Conservation (phyloP, 495 filamentous ascomycete genomes). For the Filosporella fistucella region DNA sequence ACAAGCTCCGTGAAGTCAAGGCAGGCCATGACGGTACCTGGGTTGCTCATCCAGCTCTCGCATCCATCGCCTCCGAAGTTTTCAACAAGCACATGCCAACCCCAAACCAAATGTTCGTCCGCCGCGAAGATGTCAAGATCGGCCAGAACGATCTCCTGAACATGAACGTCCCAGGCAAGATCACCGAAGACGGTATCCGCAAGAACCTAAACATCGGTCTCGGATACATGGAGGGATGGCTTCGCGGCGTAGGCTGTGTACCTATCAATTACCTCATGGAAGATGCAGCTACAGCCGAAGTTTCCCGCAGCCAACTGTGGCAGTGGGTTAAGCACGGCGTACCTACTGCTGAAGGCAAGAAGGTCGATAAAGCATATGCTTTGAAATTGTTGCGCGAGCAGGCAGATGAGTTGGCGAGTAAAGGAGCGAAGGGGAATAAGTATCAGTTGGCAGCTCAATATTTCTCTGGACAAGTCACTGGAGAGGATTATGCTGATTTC, state of each 20-base stretch:
- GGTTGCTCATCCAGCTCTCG: conserved; percentile 96
- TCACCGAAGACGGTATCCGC: conserved; percentile 94
- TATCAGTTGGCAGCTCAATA: conserved; percentile 87
- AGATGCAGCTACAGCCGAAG: conserved; percentile 96
- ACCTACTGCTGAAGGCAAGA: conserved; percentile 82
- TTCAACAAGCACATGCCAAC: conserved; percentile 99
- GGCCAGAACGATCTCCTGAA: conserved; percentile 90
- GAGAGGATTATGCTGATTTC: conserved; percentile 97
- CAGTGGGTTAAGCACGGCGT: conserved; percentile 91
- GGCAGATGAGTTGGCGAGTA: conserved; percentile 66
- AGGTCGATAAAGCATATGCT: conserved; percentile 86
- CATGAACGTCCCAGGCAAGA: conserved; percentile 92
- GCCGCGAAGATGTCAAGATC: conserved; percentile 86
- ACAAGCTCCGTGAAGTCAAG: conserved; percentile 94
- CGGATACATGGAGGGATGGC: conserved; percentile 98
- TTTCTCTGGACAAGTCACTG: conserved; percentile 88
- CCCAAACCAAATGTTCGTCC: conserved; percentile 90
- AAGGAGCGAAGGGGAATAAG: conserved; percentile 87
- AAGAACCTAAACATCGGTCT: conserved; percentile 98
- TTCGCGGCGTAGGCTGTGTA: conserved; percentile 90
- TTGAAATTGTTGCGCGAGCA: conserved; percentile 84
- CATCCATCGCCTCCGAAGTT: conserved; percentile 81
- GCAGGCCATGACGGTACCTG: conserved; percentile 95
- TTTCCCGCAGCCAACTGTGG: conserved; percentile 89
- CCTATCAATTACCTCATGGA: conserved; percentile 99